Percentiles rank a stretch among this genome's conserved stretches.
These are phyloP conservation scores for Penicillium sp. DNA, from an alignment of 2,329 filamentous ascomycete genomes.

Conservation along the genomic window DNA sequence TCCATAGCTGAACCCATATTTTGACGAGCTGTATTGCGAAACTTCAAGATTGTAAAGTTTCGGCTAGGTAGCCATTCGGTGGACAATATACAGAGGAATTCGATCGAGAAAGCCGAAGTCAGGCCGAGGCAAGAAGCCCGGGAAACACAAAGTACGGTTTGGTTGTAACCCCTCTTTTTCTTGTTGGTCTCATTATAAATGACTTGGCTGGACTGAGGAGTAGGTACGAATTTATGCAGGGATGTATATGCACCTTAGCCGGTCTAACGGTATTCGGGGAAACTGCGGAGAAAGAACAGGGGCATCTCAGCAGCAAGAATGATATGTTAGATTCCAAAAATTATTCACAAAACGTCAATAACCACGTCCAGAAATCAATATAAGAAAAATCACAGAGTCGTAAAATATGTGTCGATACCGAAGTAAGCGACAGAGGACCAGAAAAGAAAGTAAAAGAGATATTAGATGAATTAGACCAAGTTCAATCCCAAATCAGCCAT, in stretches of 20 bases:
- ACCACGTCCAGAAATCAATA: background rate
- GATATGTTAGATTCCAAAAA: slow-evolving; percentile 4
- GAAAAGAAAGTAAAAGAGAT: background rate
- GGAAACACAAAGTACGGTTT: slow-evolving; percentile 5
- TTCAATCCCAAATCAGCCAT: slow-evolving; percentile 38
- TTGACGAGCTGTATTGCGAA: background rate
- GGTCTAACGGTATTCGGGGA: background rate
- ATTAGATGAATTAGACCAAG: background rate
- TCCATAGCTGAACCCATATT: slow-evolving; percentile 11
- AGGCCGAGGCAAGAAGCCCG: slow-evolving; percentile 2
- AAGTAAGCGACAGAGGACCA: background rate
- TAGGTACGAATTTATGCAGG: background rate
- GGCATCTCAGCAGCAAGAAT: background rate
- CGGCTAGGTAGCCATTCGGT: background rate
- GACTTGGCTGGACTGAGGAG: background rate
- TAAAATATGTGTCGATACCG: background rate
- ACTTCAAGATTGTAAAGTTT: too few species aligned
- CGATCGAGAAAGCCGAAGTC: background rate
- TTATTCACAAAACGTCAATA: slow-evolving; percentile 14
- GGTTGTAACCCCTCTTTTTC: slow-evolving; percentile 12
- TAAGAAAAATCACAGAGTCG: background rate
- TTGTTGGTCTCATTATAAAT: background rate
- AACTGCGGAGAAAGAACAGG: too few species aligned
- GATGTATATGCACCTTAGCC: background rate
- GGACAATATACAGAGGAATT: background rate